Evolutionary conservation across 2,329 filamentous ascomycete genomes (phyloP).

Genomic region (Diaporthe velutina): DNA sequence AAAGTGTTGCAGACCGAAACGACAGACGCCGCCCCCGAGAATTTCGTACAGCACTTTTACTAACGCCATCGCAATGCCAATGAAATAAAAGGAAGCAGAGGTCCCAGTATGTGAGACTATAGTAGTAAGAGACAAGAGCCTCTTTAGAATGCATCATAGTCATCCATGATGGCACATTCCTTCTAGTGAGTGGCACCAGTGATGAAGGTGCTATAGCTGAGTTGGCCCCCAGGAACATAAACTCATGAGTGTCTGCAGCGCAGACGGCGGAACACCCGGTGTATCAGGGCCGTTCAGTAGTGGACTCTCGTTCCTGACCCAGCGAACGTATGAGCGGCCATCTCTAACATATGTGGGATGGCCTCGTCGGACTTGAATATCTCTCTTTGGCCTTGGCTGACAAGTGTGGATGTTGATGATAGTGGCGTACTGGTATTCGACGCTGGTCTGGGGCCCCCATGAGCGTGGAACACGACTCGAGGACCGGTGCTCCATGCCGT

Average conservation of each 20-base stretch:
- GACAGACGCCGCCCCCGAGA: neutral
- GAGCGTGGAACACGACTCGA: constrained; percentile 23
- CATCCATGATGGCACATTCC: neutral
- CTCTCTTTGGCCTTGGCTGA: constrained; percentile 23
- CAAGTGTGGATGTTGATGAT: constrained; percentile 30
- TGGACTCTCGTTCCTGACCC: constrained; percentile 5
- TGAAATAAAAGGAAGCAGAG: neutral
- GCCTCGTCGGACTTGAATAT: constrained; percentile 17
- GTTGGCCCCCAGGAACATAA: neutral
- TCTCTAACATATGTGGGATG: constrained; percentile 20
- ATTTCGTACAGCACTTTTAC: constrained; percentile 5
- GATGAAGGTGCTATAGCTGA: neutral
- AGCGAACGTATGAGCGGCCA: constrained; percentile 31
- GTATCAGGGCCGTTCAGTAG: neutral
- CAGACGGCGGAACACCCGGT: neutral
- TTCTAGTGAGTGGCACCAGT: neutral
- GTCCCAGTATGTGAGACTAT: neutral
- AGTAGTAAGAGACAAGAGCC: neutral
- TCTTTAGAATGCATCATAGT: neutral
- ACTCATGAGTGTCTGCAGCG: neutral
- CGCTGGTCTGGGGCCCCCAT: neutral
- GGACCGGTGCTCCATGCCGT: constrained; percentile 32
- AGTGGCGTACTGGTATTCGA: neutral
- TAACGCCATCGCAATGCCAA: constrained; percentile 24
- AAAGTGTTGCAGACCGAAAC: neutral